Percentiles rank a stretch among this genome's conserved stretches.
Conservation (phyloP, 306 rosid species). For the Chamaecrista fasciculata region DNA sequence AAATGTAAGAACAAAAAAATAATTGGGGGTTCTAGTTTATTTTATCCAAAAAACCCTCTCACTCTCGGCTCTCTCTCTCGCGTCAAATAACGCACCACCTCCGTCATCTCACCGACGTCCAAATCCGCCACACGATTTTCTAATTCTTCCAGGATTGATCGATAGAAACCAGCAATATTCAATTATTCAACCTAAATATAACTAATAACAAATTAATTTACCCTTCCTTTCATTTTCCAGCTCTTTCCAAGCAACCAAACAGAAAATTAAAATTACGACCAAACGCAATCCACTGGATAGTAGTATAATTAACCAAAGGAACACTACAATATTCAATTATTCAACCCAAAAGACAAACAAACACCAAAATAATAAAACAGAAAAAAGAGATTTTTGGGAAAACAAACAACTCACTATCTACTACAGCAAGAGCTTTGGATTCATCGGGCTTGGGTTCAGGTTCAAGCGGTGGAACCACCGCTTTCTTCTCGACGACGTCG, state of each 20-base stretch:
- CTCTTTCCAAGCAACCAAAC: constrained; percentile 23
- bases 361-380: too few relatives aligned
- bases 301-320: constrained; percentile 20
- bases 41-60: too few relatives aligned
- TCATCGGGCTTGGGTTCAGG: constrained; percentile 31
- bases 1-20: too few relatives aligned
- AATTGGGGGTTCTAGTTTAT: too few relatives aligned
- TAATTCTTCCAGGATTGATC: too few relatives aligned
- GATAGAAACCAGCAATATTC: too few relatives aligned
- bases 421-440: constrained; percentile 49
- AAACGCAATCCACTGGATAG: constrained; percentile 3
- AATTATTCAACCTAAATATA: too few relatives aligned
- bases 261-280: too few relatives aligned
- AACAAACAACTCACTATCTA: constrained; percentile 47
- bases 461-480: constrained; percentile 33
- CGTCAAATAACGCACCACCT: too few relatives aligned
- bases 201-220: background rate
- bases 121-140: too few relatives aligned
- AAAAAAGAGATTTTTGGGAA: background rate
- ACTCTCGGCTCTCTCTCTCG: too few relatives aligned
- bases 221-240: background rate
- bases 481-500: constrained; percentile 44
- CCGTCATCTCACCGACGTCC: too few relatives aligned
- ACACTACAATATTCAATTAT: background rate
- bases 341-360: background rate